Evolutionary conservation across 352 stramenopile genomes (phyloP).

Genomic region (Porosira glacialis): DNA sequence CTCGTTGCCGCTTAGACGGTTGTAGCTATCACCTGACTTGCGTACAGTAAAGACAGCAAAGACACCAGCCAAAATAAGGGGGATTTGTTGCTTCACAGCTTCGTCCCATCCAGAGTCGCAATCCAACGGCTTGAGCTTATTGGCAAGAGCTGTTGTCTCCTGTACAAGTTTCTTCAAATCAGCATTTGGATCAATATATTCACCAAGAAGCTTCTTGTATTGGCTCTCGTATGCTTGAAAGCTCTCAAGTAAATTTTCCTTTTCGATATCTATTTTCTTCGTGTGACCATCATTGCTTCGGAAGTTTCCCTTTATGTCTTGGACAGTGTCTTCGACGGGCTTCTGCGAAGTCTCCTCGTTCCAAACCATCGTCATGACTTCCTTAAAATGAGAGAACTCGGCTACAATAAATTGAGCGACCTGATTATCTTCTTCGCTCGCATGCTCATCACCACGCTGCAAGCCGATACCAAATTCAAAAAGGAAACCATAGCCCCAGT

Average conservation of each 20-base stretch:
- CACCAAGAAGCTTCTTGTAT: constrained; percentile 57
- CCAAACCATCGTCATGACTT: constrained; percentile 68
- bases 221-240: constrained; percentile 51
- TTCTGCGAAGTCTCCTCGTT: constrained; percentile 69
- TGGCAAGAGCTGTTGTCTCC: constrained; percentile 30
- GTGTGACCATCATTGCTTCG: not conserved
- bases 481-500: constrained; percentile 63
- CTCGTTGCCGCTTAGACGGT: constrained; percentile 47
- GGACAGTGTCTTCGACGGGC: constrained; percentile 55
- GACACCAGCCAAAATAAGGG: constrained; percentile 54
- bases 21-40: constrained; percentile 71
- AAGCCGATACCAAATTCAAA: constrained; percentile 68
- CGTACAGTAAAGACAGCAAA: constrained; percentile 68
- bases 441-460: constrained; percentile 48
- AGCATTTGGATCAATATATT: constrained; percentile 58
- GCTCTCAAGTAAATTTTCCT: constrained; percentile 42
- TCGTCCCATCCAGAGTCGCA: constrained; percentile 27
- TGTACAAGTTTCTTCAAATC: constrained; percentile 55
- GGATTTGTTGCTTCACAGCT: constrained; percentile 44
- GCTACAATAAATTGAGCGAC: constrained; percentile 57
- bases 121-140: constrained; percentile 35
- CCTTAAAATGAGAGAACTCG: constrained; percentile 68
- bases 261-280: constrained; percentile 32
- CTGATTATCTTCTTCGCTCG: constrained; percentile 43
- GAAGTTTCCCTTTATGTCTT: constrained; percentile 37